Evolutionary conservation across 2,329 filamentous ascomycete species (phyloP), one percentile per base, ranked within the genome.

Genomic region (Pseudogymnoascus sp.): DNA sequence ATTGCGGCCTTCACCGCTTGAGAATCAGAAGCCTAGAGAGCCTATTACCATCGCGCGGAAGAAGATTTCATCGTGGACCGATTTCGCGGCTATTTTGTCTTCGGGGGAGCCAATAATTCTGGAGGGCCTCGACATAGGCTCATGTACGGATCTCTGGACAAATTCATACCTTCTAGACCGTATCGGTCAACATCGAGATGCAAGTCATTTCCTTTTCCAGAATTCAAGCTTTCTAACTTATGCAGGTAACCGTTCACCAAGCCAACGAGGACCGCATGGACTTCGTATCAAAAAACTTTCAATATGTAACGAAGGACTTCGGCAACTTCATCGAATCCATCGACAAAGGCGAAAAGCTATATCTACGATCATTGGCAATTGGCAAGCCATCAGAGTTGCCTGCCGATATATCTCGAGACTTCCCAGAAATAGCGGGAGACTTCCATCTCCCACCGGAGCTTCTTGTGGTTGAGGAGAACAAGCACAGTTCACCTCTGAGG

Each of bases 221-320:
- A 23, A 55, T 33, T 23, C 25, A 41, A 21, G 38, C 12, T 37
- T 31, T 43, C 67, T 69, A 63, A 71, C 38, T 3, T 16, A 23
- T 49, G 37, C 66, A 90, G 83, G 82, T 96, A 12, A 80, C 91
- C 9, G 83, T 96, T 4, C 92, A 96, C 70, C 83, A 90, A 66
- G 85, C 88, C 18, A 75, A 79, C 5, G 80, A 78, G 4, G 78
- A 83, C 31, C 83, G 83, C 52, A 91, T 96, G 88, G 88, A 90
- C 68, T 96, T 96, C 71, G 86, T 86, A 63, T 79, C 81, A 52
- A 96, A 96, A 75, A 96, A 96, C 73, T 96, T 96, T 71, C 76
- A 78, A 38, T 96, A 96, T 71, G 79, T 82, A 7, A 90, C 85
- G 3, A 86, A 87, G 65, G 71, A 77, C 2, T 91, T 96, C 67